Conservation (phyloP, 169 alveolate species). For the Plasmodium fragile region DNA sequence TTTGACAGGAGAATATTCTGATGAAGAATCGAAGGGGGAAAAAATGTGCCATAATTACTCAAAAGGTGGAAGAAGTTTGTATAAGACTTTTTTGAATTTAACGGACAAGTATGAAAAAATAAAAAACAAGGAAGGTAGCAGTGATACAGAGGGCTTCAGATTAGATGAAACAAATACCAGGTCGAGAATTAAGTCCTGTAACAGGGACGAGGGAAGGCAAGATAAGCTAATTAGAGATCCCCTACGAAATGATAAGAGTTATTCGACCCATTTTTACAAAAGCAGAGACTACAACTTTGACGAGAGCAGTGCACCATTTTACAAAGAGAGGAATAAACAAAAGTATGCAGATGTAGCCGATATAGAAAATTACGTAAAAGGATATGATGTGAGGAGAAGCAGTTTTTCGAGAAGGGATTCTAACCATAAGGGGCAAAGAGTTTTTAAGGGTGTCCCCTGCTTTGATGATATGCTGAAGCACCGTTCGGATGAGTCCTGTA, state of each 20-base stretch:
- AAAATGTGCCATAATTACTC: conserved; percentile 1
- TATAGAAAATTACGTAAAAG: conserved; percentile 26
- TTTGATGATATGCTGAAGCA: conserved; percentile 31
- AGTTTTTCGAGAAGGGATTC: not conserved
- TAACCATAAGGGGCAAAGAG: not conserved
- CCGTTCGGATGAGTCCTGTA: conserved; percentile 13
- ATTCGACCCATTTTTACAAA: not conserved
- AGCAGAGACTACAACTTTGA: not conserved
- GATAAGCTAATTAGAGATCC: not conserved
- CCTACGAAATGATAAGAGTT: not conserved
- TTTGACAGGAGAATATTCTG: not conserved
- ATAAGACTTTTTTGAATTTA: conserved; percentile 20
- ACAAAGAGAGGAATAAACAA: not conserved
- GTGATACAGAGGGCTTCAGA: not conserved
- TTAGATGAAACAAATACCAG: not conserved
- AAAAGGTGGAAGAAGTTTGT: not conserved
- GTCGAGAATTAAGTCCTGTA: not conserved
- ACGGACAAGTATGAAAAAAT: conserved; percentile 25
- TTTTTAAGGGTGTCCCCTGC: not conserved
- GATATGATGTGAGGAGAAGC: not conserved
- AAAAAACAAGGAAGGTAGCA: not conserved
- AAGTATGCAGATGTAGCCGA: conserved; percentile 8
- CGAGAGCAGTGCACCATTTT: not conserved
- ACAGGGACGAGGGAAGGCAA: not conserved
- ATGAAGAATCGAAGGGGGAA: not conserved